Conservation (phyloP, 1,284 basidiomycete genomes). For the Ustilago xerochloae region DNA sequence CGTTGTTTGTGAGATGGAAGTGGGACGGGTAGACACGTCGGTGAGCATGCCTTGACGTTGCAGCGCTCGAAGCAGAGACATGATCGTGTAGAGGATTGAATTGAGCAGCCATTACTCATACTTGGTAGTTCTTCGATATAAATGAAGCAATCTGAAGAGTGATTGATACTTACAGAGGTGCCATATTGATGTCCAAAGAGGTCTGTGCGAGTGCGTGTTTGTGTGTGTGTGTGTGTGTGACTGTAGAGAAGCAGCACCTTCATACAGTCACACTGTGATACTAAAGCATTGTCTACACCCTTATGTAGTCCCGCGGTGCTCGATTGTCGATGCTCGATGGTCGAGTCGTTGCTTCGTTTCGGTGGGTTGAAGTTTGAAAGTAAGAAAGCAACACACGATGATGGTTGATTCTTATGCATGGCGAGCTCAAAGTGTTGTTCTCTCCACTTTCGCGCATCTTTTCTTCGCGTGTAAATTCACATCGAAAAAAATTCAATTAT, state of each 20-base stretch:
- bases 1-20: slow-evolving; percentile 8
- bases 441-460: too few species aligned
- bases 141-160: background rate
- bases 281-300: background rate
- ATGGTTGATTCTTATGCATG: too few species aligned
- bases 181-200: slow-evolving; percentile 18
- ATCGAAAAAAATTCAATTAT: too few species aligned
- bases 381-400: too few species aligned
- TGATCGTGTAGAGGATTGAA: too few species aligned
- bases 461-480: too few species aligned
- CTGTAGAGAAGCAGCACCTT: background rate
- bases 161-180: slow-evolving; percentile 36
- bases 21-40: slow-evolving; percentile 19
- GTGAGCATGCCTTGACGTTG: slow-evolving; percentile 31
- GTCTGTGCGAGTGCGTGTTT: slow-evolving; percentile 18
- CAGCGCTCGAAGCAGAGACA: slow-evolving; percentile 39
- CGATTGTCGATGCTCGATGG: too few species aligned
- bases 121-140: background rate
- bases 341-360: too few species aligned
- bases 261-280: background rate
- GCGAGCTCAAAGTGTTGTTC: too few species aligned
- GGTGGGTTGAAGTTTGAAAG: background rate
- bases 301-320: too few species aligned
- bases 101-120: background rate
- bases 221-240: background rate